Evolutionary conservation across 2,329 filamentous ascomycete genomes (phyloP).

Genomic region (Claviceps citrina): DNA sequence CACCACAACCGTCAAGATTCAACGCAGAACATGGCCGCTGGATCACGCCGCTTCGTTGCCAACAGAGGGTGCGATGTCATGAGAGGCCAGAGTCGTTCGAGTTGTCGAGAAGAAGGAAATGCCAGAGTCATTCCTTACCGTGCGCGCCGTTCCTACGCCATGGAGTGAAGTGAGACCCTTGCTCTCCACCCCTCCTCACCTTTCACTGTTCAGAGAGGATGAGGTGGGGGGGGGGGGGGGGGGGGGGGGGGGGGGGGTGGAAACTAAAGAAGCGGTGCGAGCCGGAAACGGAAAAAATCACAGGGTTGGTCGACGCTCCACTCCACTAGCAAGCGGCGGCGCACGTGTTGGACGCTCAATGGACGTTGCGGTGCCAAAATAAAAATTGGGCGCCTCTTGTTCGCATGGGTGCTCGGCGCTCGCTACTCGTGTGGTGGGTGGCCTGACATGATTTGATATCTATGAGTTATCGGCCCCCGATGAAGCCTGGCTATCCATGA

Average conservation of each 20-base stretch:
- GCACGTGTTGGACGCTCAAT: slow-evolving; percentile 23
- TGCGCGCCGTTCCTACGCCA: slow-evolving; percentile 7
- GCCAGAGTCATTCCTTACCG: background rate
- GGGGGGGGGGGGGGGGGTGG: slow-evolving; percentile 4
- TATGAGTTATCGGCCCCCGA: background rate
- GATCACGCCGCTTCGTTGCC: background rate
- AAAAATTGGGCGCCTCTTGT: slow-evolving; percentile 6
- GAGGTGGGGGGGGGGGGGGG: too few species aligned
- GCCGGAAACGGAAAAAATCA: slow-evolving; percentile 17
- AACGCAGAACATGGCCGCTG: background rate
- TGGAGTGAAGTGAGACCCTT: slow-evolving; percentile 11
- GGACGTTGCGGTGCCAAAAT: slow-evolving; percentile 10
- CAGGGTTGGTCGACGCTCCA: slow-evolving; percentile 7
- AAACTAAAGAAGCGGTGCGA: slow-evolving; percentile 21
- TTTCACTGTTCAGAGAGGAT: too few species aligned
- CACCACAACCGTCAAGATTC: too few species aligned
- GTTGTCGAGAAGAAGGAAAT: background rate
- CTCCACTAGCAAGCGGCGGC: slow-evolving; percentile 10
- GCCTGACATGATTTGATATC: too few species aligned
- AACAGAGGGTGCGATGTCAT: too few species aligned
- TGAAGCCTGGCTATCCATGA: background rate
- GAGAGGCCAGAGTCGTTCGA: background rate
- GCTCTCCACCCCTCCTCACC: too few species aligned
- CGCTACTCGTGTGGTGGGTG: background rate
- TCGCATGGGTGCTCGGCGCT: background rate